Evolutionary conservation across 2,329 filamentous ascomycete genomes (phyloP), one percentile per base, ranked within the genome.

Genomic region (Lecanicillium sp.): DNA sequence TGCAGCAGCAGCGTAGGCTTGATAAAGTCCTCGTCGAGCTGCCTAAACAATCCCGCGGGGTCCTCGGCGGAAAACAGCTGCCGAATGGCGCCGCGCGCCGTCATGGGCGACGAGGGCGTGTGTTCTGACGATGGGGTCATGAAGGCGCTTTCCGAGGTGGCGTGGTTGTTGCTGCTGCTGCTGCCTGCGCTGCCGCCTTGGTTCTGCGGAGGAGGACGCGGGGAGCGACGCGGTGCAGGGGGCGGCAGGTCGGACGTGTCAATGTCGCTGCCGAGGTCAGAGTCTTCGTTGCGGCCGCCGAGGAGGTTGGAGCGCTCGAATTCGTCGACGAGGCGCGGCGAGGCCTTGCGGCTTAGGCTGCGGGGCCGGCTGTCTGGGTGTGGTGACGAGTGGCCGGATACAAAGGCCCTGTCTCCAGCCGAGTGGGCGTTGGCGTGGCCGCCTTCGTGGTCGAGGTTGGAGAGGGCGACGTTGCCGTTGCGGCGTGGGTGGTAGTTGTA

Each of bases 21-120:
- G 61, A 97, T 89, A 59, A 88, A 96, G 44, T 89, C 87, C 61
- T 98, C 92, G 58, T 98, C 92, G 44, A 98, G 68, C 62, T 95
- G 89, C 49, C 81, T 81, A 61, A 98, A 94, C 64, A 94, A 78
- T 33, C 84, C 87, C 9, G 86, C 84, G 32, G 94, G 88, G 58
- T 98, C 92, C 36, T 94, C 87, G 1, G 84, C 76, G 13, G 84
- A 85, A 49, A 94, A 79, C 8, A 98, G 68, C 55, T 90, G 84
- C 41, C 81, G 79, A 42, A 96, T 79, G 0, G 88, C 84, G 20
- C 79, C 84, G 15, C 79, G 75, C 10, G 86, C 86, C 19, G 78
- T 85, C n/a, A 87, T 65, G 30, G 72, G 64, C 34, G 66, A 49
- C 36, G 59, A 37, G 5, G 49, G 27, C 4, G 58, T 50, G 7